These are phyloP conservation scores for Psilocybe cubensis DNA, from an alignment of 768 basidiomycete genomes.

Conservation along the genomic window DNA sequence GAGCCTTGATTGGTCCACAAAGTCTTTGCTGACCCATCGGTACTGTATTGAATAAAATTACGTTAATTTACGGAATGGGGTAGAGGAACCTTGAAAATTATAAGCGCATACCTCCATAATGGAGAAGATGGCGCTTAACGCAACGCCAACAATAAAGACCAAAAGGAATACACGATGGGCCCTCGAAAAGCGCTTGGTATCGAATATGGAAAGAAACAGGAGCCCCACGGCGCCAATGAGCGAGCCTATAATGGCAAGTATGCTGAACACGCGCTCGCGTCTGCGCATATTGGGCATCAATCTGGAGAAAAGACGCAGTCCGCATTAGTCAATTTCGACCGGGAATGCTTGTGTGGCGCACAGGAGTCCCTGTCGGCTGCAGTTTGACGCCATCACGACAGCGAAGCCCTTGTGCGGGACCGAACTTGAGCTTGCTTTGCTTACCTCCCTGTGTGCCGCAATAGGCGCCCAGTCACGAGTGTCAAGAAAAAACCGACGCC, in stretches of 20 bases:
- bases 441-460: constrained; percentile 67
- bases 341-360: not conserved
- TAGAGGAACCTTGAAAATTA: not conserved
- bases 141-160: constrained; percentile 75
- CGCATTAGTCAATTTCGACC: constrained; percentile 1
- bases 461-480: constrained; percentile 61
- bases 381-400: too few relatives aligned
- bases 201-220: constrained; percentile 71
- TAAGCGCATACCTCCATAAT: constrained; percentile 54
- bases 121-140: constrained; percentile 75
- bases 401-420: too few relatives aligned
- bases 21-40: constrained; percentile 66
- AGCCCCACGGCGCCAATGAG: constrained; percentile 68
- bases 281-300: constrained; percentile 62
- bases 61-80: not conserved
- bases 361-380: too few relatives aligned
- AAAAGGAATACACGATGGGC: constrained; percentile 67
- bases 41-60: constrained; percentile 42
- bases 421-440: constrained; percentile 10
- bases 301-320: constrained; percentile 32
- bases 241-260: constrained; percentile 63
- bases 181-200: constrained; percentile 56
- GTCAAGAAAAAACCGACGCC: constrained; percentile 63
- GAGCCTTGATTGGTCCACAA: constrained; percentile 44
- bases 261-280: constrained; percentile 56